Percentiles rank a stretch among this genome's conserved stretches.
Evolutionary conservation across 495 filamentous ascomycete species (phyloP).

Genomic region (Penicillium salamii): DNA sequence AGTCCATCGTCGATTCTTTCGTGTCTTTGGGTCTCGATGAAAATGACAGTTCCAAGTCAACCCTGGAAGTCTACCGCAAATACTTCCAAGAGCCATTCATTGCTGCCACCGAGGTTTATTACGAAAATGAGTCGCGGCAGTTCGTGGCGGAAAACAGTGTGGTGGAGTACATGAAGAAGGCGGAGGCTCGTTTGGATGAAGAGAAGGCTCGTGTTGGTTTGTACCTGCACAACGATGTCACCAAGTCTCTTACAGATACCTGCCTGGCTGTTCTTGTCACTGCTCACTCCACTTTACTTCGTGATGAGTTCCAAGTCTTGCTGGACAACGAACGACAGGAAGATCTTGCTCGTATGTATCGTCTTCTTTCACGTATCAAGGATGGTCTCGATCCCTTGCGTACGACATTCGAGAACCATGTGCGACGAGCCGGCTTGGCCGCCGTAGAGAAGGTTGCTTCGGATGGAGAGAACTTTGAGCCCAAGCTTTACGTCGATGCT

Average conservation of each 20-base stretch:
- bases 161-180: constrained; percentile 99
- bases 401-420: constrained; percentile 85
- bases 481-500: constrained; percentile 94
- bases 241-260: constrained; percentile 73
- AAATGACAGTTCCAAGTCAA: constrained; percentile 87
- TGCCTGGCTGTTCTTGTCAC: constrained; percentile 89
- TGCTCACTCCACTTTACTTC: constrained; percentile 75
- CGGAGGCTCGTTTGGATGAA: constrained; percentile 84
- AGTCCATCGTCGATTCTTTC: constrained; percentile 95
- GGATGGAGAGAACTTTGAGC: constrained; percentile 88
- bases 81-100: constrained; percentile 94
- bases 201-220: constrained; percentile 92
- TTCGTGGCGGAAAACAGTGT: constrained; percentile 97
- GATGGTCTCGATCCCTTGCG: constrained; percentile 91
- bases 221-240: constrained; percentile 89
- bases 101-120: constrained; percentile 77
- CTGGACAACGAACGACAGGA: constrained; percentile 92
- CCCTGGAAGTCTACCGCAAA: constrained; percentile 86
- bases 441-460: constrained; percentile 89
- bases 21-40: constrained; percentile 95
- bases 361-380: constrained; percentile 81
- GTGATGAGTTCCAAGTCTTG: constrained; percentile 95
- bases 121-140: constrained; percentile 85
- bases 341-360: constrained; percentile 96
- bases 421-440: constrained; percentile 79